Base-by-base conservation (phyloP, 352 stramenopile species). In the Pythium brassicae region DNA sequence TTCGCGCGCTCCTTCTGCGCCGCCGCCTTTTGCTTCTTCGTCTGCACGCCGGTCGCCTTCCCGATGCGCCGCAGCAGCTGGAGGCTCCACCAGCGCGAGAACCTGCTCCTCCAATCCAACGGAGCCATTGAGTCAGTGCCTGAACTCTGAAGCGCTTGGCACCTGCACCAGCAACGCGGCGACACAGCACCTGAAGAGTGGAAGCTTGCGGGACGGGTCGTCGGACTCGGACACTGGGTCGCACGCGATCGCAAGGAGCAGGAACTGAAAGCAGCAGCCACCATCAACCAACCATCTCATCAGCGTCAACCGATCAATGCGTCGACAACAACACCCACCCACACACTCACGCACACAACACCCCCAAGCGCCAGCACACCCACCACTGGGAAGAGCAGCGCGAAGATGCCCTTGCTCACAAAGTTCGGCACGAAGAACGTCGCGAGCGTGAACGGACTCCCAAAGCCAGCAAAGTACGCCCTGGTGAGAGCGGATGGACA, bases 351-450 rank as follows among this genome's bases (percentile, higher is more conserved):
- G 14, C 15, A 29, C 35, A 23, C 42, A 10, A 50, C n/a, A n/a
- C n/a, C n/a, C n/a, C n/a, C 32, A 37, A 11, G 32, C 32, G 32
- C 32, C 14, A 27, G 2, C 17, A 61, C 72, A 61, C 72, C 32
- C 64, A 95, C 85, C 59, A 94, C 74, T 19, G 86, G 86, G 53
- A 95, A 95, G 11, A 95, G 72, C 53, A 95, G 61, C 7, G 86
- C 86, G 40, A 94, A 95, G 49, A 94, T 91, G 62, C 86, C 86
- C 66, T 93, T 94, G 78, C 82, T 93, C 51, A 95, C 82, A 66
- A 95, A 95, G 57, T 95, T 95, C 4, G 83, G 83, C 19, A 92
- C 82, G 54, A 95, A 95, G 60, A 94, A 95, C 9, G 86, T 95
- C 25, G 86, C 86, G 29, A 95, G 63, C 20, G 86, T 95, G 46